These are phyloP conservation scores for Oryza officinalis DNA, from an alignment of 176 grass and related monocot genomes.

Conservation along the genomic window DNA sequence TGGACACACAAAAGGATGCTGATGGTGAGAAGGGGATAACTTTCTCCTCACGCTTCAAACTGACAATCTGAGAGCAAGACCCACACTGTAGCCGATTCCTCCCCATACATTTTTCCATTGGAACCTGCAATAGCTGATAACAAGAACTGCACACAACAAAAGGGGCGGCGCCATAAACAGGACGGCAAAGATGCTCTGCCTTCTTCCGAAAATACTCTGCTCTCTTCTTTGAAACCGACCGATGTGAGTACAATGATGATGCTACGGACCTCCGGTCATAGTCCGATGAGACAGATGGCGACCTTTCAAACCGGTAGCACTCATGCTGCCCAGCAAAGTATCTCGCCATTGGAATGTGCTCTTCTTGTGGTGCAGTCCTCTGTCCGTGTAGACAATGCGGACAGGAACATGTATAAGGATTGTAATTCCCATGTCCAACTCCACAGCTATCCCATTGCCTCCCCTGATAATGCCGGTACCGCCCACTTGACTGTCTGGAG, in stretches of 20 bases:
- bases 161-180: conserved; percentile 76
- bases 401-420: conserved; percentile 43
- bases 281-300: conserved; percentile 49
- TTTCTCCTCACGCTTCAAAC: conserved; percentile 41
- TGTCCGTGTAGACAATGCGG: conserved; percentile 44
- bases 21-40: conserved; percentile 15
- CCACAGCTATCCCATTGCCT: conserved; percentile 51
- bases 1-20: conserved; percentile 26
- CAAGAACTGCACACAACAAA: conserved; percentile 74
- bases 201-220: conserved; percentile 59
- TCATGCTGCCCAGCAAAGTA: conserved; percentile 62
- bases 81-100: conserved; percentile 63
- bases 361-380: conserved; percentile 32
- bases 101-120: conserved; percentile 50
- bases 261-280: conserved; percentile 59
- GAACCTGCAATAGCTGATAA: conserved; percentile 76
- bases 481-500: conserved; percentile 37
- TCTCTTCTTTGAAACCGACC: conserved; percentile 46
- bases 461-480: conserved; percentile 48
- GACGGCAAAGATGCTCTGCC: conserved; percentile 52
- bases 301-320: conserved; percentile 48
- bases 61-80: conserved; percentile 62
- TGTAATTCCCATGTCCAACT: conserved; percentile 40
- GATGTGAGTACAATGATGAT: conserved; percentile 57
- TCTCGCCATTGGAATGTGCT: conserved; percentile 50